phyloP scores from a whole-genome alignment of 106 monocot genomes.

The Vanilla planifolia region DNA sequence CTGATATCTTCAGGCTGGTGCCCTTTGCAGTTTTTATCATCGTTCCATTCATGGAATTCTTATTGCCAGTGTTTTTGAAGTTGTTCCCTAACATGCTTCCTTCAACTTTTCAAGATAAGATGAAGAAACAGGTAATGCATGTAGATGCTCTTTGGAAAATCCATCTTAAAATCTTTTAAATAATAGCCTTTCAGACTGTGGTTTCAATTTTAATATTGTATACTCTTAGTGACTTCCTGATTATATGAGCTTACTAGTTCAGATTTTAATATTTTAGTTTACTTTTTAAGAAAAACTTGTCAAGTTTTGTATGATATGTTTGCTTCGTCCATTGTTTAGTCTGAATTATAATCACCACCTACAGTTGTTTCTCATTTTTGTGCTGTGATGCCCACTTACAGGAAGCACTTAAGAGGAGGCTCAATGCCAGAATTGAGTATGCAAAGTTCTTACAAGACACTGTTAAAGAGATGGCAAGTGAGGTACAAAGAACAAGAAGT shows the following conservation, averaged over 20 bases:
- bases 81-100: conserved; percentile 97
- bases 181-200: neutral
- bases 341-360: neutral
- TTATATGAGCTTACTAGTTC: neutral
- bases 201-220: neutral
- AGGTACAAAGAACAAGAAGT: conserved; percentile 76
- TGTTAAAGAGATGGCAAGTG: conserved; percentile 97
- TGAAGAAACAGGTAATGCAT: conserved; percentile 87
- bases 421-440: conserved; percentile 93
- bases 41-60: conserved; percentile 97
- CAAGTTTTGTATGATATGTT: neutral
- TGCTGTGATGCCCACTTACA: conserved; percentile 12
- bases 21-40: conserved; percentile 95
- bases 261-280: neutral
- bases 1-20: conserved; percentile 93
- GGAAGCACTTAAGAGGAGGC: conserved; percentile 77
- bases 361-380: neutral
- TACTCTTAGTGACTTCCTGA: neutral
- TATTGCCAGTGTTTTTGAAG: conserved; percentile 84
- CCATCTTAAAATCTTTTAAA: neutral
- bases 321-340: neutral
- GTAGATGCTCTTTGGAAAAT: neutral
- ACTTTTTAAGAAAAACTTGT: neutral
- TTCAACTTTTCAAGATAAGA: conserved; percentile 97
- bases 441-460: conserved; percentile 96